A percentile compares a stretch with the other conserved stretches of the same genome.
These are phyloP conservation scores for Dendrothele bispora DNA, from an alignment of 768 basidiomycete genomes.

Conservation along the genomic window DNA sequence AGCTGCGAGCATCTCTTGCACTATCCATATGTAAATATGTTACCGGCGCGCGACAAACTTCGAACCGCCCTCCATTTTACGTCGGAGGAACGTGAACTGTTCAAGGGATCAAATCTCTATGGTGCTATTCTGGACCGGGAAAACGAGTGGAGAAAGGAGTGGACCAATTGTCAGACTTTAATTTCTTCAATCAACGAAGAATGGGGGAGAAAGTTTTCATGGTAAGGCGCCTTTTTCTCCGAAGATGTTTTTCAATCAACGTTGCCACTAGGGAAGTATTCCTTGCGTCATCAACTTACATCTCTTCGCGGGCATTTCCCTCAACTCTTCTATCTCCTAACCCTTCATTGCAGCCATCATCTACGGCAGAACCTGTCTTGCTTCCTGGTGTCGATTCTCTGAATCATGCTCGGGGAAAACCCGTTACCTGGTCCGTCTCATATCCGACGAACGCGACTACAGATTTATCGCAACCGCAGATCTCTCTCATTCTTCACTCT, in stretches of 20 bases:
- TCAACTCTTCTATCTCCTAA: conserved; percentile 68
- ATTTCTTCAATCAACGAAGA: conserved; percentile 32
- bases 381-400: conserved; percentile 86
- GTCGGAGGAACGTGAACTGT: conserved; percentile 54
- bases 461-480: conserved; percentile 26
- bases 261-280: conserved; percentile 60
- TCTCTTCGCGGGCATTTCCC: conserved; percentile 90
- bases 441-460: conserved; percentile 26
- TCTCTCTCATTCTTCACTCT: conserved; percentile 64
- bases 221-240: conserved; percentile 44
- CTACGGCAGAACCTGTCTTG: conserved; percentile 70
- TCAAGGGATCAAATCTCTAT: conserved; percentile 80
- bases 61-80: conserved; percentile 78
- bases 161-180: conserved; percentile 49
- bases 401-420: conserved; percentile 80
- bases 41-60: conserved; percentile 59
- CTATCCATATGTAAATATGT: conserved; percentile 61
- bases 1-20: conserved; percentile 35
- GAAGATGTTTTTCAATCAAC: conserved; percentile 5
- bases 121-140: conserved; percentile 73
- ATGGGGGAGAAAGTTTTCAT: conserved; percentile 60
- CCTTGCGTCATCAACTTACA: conserved; percentile 68
- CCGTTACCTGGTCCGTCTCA: conserved; percentile 79
- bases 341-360: conserved; percentile 51
- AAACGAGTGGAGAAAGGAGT: conserved; percentile 62